phyloP scores from a whole-genome alignment of 306 rosid species.

The Rubus parviflorus region DNA sequence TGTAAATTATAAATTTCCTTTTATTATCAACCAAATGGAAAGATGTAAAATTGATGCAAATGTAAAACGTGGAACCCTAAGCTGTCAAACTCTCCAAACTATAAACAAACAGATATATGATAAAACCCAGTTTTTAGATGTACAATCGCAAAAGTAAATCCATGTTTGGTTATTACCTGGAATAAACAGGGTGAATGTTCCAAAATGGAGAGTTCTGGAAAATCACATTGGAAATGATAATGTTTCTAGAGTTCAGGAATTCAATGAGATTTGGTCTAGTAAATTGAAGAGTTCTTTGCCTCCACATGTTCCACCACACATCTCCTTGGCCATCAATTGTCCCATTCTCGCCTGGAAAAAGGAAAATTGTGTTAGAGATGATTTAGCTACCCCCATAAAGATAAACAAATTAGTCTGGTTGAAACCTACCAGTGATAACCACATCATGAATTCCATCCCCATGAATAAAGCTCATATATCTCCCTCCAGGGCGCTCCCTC shows the following conservation, averaged over 20 bases:
- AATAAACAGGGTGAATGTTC: constrained; percentile 95
- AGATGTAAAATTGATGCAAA: neutral
- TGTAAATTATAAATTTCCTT: too few species aligned
- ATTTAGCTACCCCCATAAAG: neutral
- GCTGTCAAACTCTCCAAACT: neutral
- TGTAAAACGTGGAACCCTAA: neutral
- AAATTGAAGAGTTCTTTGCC: constrained; percentile 68
- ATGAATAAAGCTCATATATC: constrained; percentile 80
- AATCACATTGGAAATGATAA: constrained; percentile 73
- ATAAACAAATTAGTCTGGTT: neutral
- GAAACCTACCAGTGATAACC: constrained; percentile 70
- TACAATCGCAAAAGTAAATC: neutral
- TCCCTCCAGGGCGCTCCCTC: constrained; percentile 86
- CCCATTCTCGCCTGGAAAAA: constrained; percentile 67
- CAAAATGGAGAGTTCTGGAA: constrained; percentile 89
- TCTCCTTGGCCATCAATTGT: constrained; percentile 93
- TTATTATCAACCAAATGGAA: neutral
- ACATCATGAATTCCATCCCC: constrained; percentile 73
- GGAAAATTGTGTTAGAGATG: neutral
- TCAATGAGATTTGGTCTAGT: constrained; percentile 91
- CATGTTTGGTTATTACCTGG: constrained; percentile 53
- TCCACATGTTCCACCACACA: constrained; percentile 99
- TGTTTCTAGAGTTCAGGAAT: constrained; percentile 66
- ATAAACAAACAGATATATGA: neutral
- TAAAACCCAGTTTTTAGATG: neutral